phyloP scores from a whole-genome alignment of 768 basidiomycete species.

The Auricularia sp. region DNA sequence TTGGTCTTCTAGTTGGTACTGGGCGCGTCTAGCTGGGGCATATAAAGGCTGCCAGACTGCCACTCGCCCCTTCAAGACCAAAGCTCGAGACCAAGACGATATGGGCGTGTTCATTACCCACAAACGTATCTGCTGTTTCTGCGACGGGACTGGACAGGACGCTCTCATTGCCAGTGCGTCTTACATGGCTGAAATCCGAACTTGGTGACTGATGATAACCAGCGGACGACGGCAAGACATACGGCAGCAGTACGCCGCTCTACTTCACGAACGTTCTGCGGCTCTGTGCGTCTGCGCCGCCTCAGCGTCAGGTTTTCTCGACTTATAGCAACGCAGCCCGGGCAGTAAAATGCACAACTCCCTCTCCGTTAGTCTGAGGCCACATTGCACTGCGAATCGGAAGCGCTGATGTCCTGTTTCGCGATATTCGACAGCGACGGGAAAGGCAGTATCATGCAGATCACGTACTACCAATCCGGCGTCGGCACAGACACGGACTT shows the following conservation, averaged over 20 bases:
- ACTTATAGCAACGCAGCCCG: not conserved
- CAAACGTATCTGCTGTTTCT: conserved; percentile 1
- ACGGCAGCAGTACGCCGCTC: not conserved
- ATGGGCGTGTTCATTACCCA: not conserved
- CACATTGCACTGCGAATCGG: not conserved
- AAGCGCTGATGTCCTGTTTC: not conserved
- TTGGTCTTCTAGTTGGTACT: no score
- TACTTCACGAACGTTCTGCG: not conserved
- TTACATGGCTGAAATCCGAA: not conserved
- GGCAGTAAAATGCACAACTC: not conserved
- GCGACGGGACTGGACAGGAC: not conserved
- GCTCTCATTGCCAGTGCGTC: not conserved
- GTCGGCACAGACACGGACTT: not conserved
- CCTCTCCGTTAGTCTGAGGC: not conserved
- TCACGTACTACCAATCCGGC: not conserved
- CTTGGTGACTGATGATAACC: not conserved
- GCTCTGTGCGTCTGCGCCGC: not conserved
- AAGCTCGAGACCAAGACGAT: no score
- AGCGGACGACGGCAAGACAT: not conserved
- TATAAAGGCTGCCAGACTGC: no score
- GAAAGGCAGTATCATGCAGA: not conserved
- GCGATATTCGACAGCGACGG: not conserved
- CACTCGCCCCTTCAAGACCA: no score
- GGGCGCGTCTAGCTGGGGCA: no score
- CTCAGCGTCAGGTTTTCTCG: not conserved